Conservation (phyloP, 192 early-diverging fungal species). For the Chytriomyces confervae region DNA sequence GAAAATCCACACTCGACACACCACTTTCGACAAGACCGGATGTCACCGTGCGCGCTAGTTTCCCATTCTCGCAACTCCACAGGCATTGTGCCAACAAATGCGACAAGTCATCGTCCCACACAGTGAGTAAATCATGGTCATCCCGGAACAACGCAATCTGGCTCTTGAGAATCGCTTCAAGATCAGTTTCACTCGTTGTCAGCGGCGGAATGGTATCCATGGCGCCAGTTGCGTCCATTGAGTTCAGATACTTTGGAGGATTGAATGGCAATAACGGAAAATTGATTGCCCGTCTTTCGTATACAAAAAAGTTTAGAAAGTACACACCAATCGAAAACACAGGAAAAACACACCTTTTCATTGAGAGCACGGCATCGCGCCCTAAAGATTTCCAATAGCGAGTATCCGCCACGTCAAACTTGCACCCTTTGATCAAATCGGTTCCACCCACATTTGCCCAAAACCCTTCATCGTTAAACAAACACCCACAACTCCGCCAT, state of each 20-base stretch:
- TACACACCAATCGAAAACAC: background rate
- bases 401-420: constrained; percentile 15
- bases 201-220: background rate
- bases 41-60: constrained; percentile 1
- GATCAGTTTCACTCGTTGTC: constrained; percentile 23
- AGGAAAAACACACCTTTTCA: constrained; percentile 17
- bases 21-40: background rate
- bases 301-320: background rate
- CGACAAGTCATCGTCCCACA: constrained; percentile 34
- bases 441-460: constrained; percentile 32
- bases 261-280: constrained; percentile 28
- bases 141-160: constrained; percentile 32
- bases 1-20: constrained; percentile 32
- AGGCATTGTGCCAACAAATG: constrained; percentile 36
- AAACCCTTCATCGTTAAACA: constrained; percentile 42
- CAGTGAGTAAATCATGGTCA: constrained; percentile 30
- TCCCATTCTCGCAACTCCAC: constrained; percentile 33
- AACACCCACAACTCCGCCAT: constrained; percentile 30
- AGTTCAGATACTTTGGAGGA: constrained; percentile 3
- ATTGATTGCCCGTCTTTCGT: background rate
- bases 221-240: background rate
- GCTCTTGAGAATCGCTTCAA: constrained; percentile 16
- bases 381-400: constrained; percentile 35
- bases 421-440: constrained; percentile 4
- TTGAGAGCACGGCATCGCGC: constrained; percentile 18